phyloP scores from a whole-genome alignment of 805 yeast genomes.

The Starmerella stigmatis region DNA sequence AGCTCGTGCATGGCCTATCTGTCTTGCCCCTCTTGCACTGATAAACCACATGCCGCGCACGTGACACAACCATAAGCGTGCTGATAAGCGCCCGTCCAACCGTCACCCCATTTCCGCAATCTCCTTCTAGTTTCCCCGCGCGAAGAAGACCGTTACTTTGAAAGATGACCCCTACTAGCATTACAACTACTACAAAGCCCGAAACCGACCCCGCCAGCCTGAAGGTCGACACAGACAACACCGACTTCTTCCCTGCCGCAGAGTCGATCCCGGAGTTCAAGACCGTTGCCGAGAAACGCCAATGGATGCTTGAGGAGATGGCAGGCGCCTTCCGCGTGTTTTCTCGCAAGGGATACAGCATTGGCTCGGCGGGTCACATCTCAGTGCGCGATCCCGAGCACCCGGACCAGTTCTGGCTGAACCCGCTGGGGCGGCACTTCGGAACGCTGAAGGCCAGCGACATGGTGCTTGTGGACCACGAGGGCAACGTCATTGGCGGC shows the following conservation, averaged over 20 bases:
- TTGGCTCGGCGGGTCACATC: slow-evolving; percentile 80
- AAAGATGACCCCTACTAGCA: slow-evolving; percentile 27
- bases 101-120: too few species aligned
- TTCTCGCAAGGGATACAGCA: slow-evolving; percentile 65
- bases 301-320: slow-evolving; percentile 44
- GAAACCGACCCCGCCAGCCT: too few species aligned
- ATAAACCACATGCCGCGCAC: too few species aligned
- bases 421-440: slow-evolving; percentile 76
- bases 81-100: too few species aligned
- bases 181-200: too few species aligned
- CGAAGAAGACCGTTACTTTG: too few species aligned
- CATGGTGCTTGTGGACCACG: slow-evolving; percentile 51
- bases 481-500: slow-evolving; percentile 56
- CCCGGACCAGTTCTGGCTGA: slow-evolving; percentile 78
- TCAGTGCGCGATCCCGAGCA: slow-evolving; percentile 76
- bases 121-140: too few species aligned
- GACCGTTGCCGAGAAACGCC: slow-evolving; percentile 20
- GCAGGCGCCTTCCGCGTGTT: slow-evolving; percentile 79
- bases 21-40: too few species aligned
- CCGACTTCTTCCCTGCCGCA: slow-evolving; percentile 8
- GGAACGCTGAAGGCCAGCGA: slow-evolving; percentile 48
- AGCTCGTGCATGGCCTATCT: too few species aligned
- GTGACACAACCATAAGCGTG: too few species aligned
- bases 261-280: slow-evolving; percentile 19
- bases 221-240: slow-evolving; percentile 12